These are phyloP conservation scores for Coemansia sp. DNA, from an alignment of 371 early-diverging fungal genomes.

Conservation along the genomic window DNA sequence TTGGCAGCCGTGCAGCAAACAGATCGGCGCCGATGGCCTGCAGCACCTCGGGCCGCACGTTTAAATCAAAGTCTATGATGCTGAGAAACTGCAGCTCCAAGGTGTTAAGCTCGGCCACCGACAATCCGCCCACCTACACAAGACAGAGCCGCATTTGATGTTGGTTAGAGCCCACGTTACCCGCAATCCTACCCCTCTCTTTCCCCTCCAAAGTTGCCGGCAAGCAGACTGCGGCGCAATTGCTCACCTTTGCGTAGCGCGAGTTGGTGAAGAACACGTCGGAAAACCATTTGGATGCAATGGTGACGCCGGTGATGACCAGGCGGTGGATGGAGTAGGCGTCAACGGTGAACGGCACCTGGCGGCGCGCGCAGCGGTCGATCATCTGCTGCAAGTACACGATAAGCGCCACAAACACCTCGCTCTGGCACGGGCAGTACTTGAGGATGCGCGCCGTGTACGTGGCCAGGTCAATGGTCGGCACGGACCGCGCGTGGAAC, in stretches of 20 bases:
- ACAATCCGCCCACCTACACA: slow-evolving; percentile 81
- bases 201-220: too few species aligned
- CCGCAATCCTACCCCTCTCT: too few species aligned
- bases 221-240: too few species aligned
- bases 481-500: slow-evolving; percentile 87
- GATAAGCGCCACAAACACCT: slow-evolving; percentile 77
- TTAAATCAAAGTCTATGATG: slow-evolving; percentile 73
- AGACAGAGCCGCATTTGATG: too few species aligned
- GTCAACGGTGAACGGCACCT: slow-evolving; percentile 69
- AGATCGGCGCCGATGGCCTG: slow-evolving; percentile 77
- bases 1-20: slow-evolving; percentile 59
- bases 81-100: slow-evolving; percentile 82
- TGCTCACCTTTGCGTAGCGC: slow-evolving; percentile 71
- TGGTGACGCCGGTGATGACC: slow-evolving; percentile 78
- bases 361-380: slow-evolving; percentile 56
- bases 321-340: slow-evolving; percentile 88
- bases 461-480: slow-evolving; percentile 78
- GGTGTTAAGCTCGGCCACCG: slow-evolving; percentile 82
- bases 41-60: slow-evolving; percentile 69
- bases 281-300: slow-evolving; percentile 79
- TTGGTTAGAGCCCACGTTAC: too few species aligned
- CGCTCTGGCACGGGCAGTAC: slow-evolving; percentile 89
- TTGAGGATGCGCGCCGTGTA: slow-evolving; percentile 85
- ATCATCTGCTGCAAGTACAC: slow-evolving; percentile 84
- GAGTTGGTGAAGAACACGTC: slow-evolving; percentile 93